phyloP scores from a whole-genome alignment of 495 filamentous ascomycete species.

The Talaromyces stipitatus region DNA sequence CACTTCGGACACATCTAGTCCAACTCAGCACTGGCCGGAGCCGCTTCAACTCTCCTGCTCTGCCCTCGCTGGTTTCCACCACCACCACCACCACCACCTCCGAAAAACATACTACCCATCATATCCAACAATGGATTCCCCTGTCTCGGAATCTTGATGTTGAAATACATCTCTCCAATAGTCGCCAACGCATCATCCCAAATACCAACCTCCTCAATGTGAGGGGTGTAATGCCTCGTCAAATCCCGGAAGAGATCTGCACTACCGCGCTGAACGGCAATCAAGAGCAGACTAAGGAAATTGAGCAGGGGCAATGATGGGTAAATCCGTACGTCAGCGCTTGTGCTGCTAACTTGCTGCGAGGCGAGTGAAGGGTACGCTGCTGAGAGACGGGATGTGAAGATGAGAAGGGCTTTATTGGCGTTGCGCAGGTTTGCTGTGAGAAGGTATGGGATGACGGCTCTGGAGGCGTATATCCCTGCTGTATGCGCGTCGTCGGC shows the following conservation, averaged over 20 bases:
- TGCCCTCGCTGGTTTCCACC: slow-evolving; percentile 30
- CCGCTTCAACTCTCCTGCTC: slow-evolving; percentile 39
- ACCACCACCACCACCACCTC: slow-evolving; percentile 43
- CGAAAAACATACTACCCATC: slow-evolving; percentile 92
- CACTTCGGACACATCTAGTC: slow-evolving; percentile 32
- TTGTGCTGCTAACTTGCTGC: slow-evolving; percentile 73
- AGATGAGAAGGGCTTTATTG: slow-evolving; percentile 70
- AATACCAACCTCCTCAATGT: slow-evolving; percentile 62
- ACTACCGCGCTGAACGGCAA: slow-evolving; percentile 74
- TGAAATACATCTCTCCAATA: slow-evolving; percentile 95
- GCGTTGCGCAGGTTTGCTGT: slow-evolving; percentile 85
- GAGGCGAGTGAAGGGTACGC: slow-evolving; percentile 62
- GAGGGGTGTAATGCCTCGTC: slow-evolving; percentile 67
- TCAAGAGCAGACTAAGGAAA: slow-evolving; percentile 75
- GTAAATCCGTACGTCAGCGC: slow-evolving; percentile 71
- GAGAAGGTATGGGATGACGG: slow-evolving; percentile 86
- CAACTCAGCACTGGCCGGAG: slow-evolving; percentile 45
- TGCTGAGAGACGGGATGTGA: slow-evolving; percentile 62
- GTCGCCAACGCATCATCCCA: slow-evolving; percentile 84
- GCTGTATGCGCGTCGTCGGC: slow-evolving; percentile 83
- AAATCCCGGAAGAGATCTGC: slow-evolving; percentile 77
- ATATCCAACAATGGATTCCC: slow-evolving; percentile 91
- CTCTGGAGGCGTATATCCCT: slow-evolving; percentile 80
- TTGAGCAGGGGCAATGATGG: slow-evolving; percentile 84
- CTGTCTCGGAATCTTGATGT: slow-evolving; percentile 81